Conservation (phyloP, 2,329 filamentous ascomycete species). For the Lasiodiplodia hormozganensis region DNA sequence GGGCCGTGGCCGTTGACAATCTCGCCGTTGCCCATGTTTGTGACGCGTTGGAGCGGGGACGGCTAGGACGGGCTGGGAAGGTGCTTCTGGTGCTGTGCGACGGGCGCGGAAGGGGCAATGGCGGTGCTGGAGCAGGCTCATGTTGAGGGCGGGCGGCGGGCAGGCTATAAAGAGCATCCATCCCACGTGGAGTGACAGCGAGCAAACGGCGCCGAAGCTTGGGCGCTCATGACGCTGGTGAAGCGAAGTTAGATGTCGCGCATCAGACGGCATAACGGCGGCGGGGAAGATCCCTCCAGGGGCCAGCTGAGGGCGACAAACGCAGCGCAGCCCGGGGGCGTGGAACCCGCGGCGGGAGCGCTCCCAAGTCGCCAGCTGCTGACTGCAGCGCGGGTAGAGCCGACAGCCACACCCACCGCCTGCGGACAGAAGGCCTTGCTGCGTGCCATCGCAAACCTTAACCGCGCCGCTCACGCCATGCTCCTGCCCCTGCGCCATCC, state of each 20-base stretch:
- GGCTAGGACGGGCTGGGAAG: constrained; percentile 40
- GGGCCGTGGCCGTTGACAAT: constrained; percentile 49
- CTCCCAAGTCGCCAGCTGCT: constrained; percentile 20
- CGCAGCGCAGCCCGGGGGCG: constrained; percentile 12
- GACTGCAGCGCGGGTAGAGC: constrained; percentile 21
- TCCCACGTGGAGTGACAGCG: constrained; percentile 27
- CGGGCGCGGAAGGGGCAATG: background rate
- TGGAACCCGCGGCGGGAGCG: constrained; percentile 20
- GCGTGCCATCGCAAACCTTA: constrained; percentile 20
- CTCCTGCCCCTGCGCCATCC: background rate
- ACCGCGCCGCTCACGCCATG: constrained; percentile 21
- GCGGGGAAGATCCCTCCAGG: constrained; percentile 17
- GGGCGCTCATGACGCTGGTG: background rate
- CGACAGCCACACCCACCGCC: constrained; percentile 3
- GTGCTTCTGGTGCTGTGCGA: constrained; percentile 28
- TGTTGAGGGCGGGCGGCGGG: constrained; percentile 17
- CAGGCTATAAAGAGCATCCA: constrained; percentile 14
- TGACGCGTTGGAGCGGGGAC: constrained; percentile 19
- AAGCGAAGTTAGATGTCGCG: constrained; percentile 23
- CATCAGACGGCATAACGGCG: constrained; percentile 23
- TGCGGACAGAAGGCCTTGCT: constrained; percentile 22
- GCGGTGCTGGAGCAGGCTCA: background rate
- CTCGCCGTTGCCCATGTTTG: constrained; percentile 50
- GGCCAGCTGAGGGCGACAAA: background rate
- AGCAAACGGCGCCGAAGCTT: constrained; percentile 23